Conservation (phyloP, 441 rosid genomes). For the Codiaeum variegatum region DNA sequence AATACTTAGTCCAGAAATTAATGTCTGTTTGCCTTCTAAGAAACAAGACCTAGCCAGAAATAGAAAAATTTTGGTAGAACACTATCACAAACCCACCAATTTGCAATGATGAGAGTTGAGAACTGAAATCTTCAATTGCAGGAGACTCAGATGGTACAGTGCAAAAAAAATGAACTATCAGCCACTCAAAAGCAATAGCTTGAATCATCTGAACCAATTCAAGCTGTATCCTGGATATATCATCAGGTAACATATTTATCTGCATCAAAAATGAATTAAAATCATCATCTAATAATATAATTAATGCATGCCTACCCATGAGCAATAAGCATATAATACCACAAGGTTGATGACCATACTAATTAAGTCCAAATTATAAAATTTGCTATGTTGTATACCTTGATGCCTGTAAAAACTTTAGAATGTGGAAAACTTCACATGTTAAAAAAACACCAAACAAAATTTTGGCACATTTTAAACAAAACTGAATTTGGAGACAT, state of each 20-base stretch:
- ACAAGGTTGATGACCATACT: not conserved
- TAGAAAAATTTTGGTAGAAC: not conserved
- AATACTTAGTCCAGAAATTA: not conserved
- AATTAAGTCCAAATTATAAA: not conserved
- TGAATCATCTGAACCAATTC: slow-evolving; percentile 93
- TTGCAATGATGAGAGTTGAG: slow-evolving; percentile 79
- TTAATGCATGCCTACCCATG: not conserved
- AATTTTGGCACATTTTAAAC: not conserved
- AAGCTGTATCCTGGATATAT: slow-evolving; percentile 67
- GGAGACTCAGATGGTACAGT: slow-evolving; percentile 76
- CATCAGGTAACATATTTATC: slow-evolving; percentile 71
- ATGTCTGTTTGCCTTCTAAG: not conserved
- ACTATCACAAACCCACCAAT: slow-evolving; percentile 56
- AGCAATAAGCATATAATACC: not conserved
- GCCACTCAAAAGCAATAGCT: slow-evolving; percentile 83
- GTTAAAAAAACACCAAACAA: not conserved
- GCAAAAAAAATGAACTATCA: slow-evolving; percentile 63
- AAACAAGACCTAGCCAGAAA: not conserved
- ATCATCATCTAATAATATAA: not conserved
- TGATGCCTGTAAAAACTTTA: not conserved
- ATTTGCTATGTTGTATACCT: not conserved
- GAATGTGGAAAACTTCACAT: not conserved
- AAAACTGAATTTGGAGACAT: not conserved
- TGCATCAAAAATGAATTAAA: slow-evolving; percentile 33
- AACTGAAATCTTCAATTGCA: slow-evolving; percentile 84